Evolutionary conservation across 2,329 filamentous ascomycete species (phyloP).

Genomic region (Pseudogymnoascus sp.): DNA sequence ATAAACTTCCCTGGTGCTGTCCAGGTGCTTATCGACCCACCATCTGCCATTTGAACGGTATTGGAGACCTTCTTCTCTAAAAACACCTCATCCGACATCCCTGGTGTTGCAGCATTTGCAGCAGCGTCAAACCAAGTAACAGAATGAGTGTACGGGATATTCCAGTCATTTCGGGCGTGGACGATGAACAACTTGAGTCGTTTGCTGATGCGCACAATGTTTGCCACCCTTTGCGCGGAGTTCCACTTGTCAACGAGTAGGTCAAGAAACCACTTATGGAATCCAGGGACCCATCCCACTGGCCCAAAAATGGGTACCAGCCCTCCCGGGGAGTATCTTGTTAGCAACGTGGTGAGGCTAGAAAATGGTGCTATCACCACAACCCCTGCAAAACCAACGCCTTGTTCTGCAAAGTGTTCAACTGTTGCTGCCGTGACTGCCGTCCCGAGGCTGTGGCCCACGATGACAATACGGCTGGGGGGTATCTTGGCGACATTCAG

Average conservation of each 20-base stretch:
- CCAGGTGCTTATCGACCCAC: constrained; percentile 27
- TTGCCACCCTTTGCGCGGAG: constrained; percentile 57
- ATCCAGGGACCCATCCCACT: constrained; percentile 55
- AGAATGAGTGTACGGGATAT: constrained; percentile 70
- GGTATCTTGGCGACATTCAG: constrained; percentile 56
- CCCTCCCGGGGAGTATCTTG: constrained; percentile 70
- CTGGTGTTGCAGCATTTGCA: constrained; percentile 40
- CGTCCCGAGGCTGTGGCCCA: constrained; percentile 85
- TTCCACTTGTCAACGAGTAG: constrained; percentile 76
- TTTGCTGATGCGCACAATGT: constrained; percentile 43
- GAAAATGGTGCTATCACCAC: constrained; percentile 76
- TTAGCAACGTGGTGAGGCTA: constrained; percentile 62
- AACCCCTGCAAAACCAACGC: constrained; percentile 67
- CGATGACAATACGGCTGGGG: constrained; percentile 63
- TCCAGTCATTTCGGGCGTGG: constrained; percentile 71
- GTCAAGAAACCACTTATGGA: constrained; percentile 52
- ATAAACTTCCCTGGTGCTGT: constrained; percentile 25
- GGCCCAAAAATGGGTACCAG: constrained; percentile 72
- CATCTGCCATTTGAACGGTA: constrained; percentile 27
- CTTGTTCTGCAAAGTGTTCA: constrained; percentile 55
- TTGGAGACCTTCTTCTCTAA: constrained; percentile 25
- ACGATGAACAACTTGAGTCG: constrained; percentile 61
- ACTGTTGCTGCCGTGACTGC: constrained; percentile 70
- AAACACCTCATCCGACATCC: constrained; percentile 20
- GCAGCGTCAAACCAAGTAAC: constrained; percentile 55